Conservation (phyloP, 352 stramenopile species). For the Globisporangium perplexum region DNA sequence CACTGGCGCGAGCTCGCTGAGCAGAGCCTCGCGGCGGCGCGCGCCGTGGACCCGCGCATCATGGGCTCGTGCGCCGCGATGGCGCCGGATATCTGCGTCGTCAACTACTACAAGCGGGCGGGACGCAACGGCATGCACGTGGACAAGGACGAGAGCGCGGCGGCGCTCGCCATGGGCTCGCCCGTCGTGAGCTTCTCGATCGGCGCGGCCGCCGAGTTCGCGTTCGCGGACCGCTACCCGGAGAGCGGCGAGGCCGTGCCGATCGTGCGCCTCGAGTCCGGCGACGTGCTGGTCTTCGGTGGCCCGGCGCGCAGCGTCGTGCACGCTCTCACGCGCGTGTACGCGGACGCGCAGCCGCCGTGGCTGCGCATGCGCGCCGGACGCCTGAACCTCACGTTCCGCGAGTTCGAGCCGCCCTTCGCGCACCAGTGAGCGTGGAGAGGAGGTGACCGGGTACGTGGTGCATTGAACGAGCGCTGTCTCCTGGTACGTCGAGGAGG, state of each 20-base stretch:
- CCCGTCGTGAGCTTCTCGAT: conserved; percentile 72
- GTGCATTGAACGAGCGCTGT: no score
- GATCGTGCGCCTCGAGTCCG: conserved; percentile 56
- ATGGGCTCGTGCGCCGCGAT: conserved; percentile 42
- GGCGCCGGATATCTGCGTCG: conserved; percentile 56
- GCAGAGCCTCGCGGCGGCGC: conserved; percentile 32
- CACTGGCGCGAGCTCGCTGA: conserved; percentile 29
- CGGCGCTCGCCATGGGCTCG: conserved; percentile 54
- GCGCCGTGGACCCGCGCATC: conserved; percentile 28
- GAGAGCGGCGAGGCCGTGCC: conserved; percentile 33
- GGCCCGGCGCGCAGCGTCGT: conserved; percentile 50
- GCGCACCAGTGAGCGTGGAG: no score
- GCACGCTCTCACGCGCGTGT: conserved; percentile 61
- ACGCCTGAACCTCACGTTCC: conserved; percentile 69
- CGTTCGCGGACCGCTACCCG: conserved; percentile 63
- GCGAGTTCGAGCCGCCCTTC: conserved; percentile 39
- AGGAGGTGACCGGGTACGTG: no score
- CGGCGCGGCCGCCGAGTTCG: conserved; percentile 57
- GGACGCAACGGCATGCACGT: conserved; percentile 70
- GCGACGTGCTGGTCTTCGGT: conserved; percentile 70
- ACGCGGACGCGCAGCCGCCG: conserved; percentile 38
- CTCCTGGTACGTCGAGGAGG: no score
- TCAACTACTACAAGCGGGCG: conserved; percentile 77
- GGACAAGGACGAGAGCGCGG: conserved; percentile 62
- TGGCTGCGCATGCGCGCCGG: conserved; percentile 57